These are phyloP conservation scores for Ascochyta fabae DNA, from an alignment of 2,329 filamentous ascomycete species.

Conservation along the genomic window DNA sequence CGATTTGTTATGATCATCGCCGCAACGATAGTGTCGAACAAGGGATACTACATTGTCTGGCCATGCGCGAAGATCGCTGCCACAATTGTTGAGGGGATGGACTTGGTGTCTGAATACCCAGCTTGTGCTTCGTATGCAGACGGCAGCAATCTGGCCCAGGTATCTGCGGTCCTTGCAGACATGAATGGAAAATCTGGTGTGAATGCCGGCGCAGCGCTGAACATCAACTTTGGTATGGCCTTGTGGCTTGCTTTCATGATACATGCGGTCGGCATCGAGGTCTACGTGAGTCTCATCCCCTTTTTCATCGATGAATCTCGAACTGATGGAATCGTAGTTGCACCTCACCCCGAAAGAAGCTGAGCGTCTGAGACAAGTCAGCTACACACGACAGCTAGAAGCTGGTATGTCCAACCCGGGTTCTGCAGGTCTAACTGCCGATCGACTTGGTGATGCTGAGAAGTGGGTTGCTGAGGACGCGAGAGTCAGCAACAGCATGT, in stretches of 20 bases:
- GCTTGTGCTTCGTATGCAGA: slow-evolving; percentile 53
- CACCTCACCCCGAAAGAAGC: slow-evolving; percentile 49
- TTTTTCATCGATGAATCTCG: too few relatives aligned
- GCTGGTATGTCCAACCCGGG: slow-evolving; percentile 58
- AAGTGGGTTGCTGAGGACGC: slow-evolving; percentile 19
- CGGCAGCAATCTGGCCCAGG: slow-evolving; percentile 32
- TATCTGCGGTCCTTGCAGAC: slow-evolving; percentile 35
- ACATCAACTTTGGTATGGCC: slow-evolving; percentile 59
- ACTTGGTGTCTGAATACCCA: slow-evolving; percentile 49
- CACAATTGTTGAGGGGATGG: slow-evolving; percentile 27
- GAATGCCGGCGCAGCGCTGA: slow-evolving; percentile 54
- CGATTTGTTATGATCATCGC: slow-evolving; percentile 58
- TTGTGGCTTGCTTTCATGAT: slow-evolving; percentile 61
- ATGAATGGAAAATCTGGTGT: slow-evolving; percentile 29
- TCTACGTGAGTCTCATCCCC: slow-evolving; percentile 50
- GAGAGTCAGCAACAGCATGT: neutral
- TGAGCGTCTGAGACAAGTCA: slow-evolving; percentile 61
- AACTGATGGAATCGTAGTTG: too few relatives aligned
- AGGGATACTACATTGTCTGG: slow-evolving; percentile 46
- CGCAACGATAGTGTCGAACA: slow-evolving; percentile 49
- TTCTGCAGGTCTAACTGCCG: slow-evolving; percentile 33
- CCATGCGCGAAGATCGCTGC: slow-evolving; percentile 60
- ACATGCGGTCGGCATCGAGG: slow-evolving; percentile 52
- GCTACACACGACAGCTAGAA: slow-evolving; percentile 63
- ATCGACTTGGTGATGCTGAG: slow-evolving; percentile 40